A percentile compares a stretch with the other conserved stretches of the same genome.
Conservation (phyloP, 768 basidiomycete genomes). For the Termitomyces sp. region DNA sequence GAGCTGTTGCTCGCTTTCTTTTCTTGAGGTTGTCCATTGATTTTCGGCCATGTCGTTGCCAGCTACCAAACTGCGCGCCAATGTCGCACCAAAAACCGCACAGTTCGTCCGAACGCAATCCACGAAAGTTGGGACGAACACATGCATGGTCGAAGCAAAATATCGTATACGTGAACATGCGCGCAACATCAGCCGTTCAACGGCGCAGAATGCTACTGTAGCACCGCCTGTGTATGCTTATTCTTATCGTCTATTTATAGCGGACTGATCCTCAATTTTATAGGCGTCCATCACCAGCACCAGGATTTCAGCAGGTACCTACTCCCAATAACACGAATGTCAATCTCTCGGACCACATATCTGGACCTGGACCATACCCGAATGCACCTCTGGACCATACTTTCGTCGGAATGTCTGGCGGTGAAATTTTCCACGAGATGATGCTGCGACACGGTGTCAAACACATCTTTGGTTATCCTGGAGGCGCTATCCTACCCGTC, state of each 20-base stretch:
- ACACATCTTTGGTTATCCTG: conserved; percentile 97
- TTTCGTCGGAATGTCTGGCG: conserved; percentile 93
- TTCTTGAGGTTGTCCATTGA: conserved; percentile 7
- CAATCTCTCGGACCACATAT: conserved; percentile 30
- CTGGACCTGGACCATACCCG: conserved; percentile 39
- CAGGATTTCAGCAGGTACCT: conserved; percentile 46
- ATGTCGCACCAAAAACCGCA: conserved; percentile 31
- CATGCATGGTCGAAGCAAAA: conserved; percentile 73
- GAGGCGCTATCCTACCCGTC: conserved; percentile 98
- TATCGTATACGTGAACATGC: conserved; percentile 77
- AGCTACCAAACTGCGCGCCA: conserved; percentile 42
- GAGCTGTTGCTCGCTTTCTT: conserved; percentile 5
- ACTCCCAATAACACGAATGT: conserved; percentile 32
- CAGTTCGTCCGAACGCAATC: conserved; percentile 49
- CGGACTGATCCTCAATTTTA: neutral
- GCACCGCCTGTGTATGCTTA: conserved; percentile 56
- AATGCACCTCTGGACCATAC: conserved; percentile 67
- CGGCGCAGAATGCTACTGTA: conserved; percentile 56
- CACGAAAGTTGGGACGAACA: conserved; percentile 41
- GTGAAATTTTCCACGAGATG: conserved; percentile 99
- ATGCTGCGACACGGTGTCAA: conserved; percentile 96
- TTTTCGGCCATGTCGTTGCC: conserved; percentile 39
- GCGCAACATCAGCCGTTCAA: conserved; percentile 70
- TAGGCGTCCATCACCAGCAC: conserved; percentile 66
- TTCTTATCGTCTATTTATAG: conserved; percentile 10